Conservation (phyloP, 2,329 filamentous ascomycete species). For the Aspergillus sp. region DNA sequence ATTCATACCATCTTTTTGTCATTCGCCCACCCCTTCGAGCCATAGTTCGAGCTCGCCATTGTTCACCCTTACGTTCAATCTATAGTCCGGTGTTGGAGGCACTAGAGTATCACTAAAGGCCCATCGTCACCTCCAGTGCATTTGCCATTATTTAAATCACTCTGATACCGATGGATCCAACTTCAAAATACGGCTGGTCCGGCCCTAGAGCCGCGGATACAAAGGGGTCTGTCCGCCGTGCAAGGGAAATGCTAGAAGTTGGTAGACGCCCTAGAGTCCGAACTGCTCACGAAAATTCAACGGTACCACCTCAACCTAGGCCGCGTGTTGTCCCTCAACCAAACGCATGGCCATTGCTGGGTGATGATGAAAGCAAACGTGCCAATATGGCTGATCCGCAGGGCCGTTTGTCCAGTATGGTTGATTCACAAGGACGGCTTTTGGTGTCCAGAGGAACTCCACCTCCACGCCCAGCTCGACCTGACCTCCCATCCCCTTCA, state of each 20-base stretch:
- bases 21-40: constrained; percentile 11
- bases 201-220: constrained; percentile 18
- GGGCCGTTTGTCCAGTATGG: constrained; percentile 16
- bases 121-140: not conserved
- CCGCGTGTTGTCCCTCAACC: constrained; percentile 31
- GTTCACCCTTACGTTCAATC: not conserved
- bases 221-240: constrained; percentile 37
- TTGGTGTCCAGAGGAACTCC: constrained; percentile 37
- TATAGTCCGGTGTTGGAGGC: not conserved
- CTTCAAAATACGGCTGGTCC: constrained; percentile 12
- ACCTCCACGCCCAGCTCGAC: constrained; percentile 44
- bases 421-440: constrained; percentile 21
- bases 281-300: constrained; percentile 9
- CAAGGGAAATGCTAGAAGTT: constrained; percentile 34
- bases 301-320: constrained; percentile 12
- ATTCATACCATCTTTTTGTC: not conserved
- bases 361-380: constrained; percentile 26
- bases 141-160: not conserved
- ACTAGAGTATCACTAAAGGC: not conserved
- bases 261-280: constrained; percentile 27
- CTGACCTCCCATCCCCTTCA: constrained; percentile 38
- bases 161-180: constrained; percentile 23
- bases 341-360: constrained; percentile 50
- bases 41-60: constrained; percentile 13
- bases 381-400: constrained; percentile 27